Percentiles rank a stretch among this genome's conserved stretches.
Conservation (phyloP, 768 basidiomycete genomes). For the Porpolomopsis calyptriformis region DNA sequence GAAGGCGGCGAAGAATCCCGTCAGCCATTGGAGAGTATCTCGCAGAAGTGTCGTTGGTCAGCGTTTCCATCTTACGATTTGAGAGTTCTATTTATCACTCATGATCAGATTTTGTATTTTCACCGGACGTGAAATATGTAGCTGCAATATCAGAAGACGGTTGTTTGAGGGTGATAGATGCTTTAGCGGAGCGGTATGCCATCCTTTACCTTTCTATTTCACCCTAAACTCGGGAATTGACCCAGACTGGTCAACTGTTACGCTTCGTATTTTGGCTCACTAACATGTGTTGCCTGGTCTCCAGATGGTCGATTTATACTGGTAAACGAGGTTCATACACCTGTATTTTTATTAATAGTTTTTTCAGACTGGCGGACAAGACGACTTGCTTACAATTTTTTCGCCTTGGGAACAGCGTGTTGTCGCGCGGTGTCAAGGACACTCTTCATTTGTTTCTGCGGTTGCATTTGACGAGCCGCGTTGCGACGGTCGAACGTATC, state of each 20-base stretch:
- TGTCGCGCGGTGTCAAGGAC: constrained; percentile 93
- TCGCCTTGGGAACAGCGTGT: constrained; percentile 92
- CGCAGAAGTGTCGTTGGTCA: constrained; percentile 61
- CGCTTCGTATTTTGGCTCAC: constrained; percentile 86
- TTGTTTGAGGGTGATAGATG: constrained; percentile 81
- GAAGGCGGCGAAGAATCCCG: constrained; percentile 68
- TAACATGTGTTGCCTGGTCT: constrained; percentile 90
- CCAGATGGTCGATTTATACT: constrained; percentile 91
- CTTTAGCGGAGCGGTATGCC: constrained; percentile 71
- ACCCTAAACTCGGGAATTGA: too few relatives aligned
- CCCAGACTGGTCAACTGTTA: constrained; percentile 91
- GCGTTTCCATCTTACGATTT: constrained; percentile 12
- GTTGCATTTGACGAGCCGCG: constrained; percentile 85
- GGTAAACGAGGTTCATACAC: constrained; percentile 27
- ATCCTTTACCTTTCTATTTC: not conserved
- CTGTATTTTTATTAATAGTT: constrained; percentile 4
- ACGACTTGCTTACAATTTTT: constrained; percentile 90
- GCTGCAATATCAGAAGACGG: constrained; percentile 92
- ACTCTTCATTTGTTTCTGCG: constrained; percentile 85
- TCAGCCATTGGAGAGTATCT: constrained; percentile 82
- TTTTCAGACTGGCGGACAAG: constrained; percentile 84
- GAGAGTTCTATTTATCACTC: not conserved
- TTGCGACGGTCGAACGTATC: constrained; percentile 82
- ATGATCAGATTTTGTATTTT: constrained; percentile 77
- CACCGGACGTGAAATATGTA: constrained; percentile 84